A percentile compares a stretch with the other conserved stretches of the same genome.
Conservation (phyloP, 2,329 filamentous ascomycete species). For the Calonectria montana region DNA sequence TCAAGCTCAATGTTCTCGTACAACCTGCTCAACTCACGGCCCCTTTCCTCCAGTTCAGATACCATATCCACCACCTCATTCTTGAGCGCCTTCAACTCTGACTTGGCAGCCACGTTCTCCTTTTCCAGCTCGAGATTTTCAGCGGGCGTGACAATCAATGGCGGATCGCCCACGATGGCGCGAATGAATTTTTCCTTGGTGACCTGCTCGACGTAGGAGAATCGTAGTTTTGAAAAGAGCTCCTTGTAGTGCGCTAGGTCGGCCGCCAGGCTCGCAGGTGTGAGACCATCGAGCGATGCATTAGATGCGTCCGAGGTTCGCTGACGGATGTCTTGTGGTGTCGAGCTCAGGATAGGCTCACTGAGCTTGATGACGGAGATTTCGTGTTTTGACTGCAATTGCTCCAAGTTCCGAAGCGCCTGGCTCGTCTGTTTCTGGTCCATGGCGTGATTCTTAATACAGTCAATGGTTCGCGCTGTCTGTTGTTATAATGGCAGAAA, state of each 20-base stretch:
- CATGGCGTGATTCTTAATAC: slow-evolving; percentile 35
- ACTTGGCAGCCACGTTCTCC: slow-evolving; percentile 77
- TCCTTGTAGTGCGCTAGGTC: slow-evolving; percentile 94
- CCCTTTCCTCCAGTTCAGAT: slow-evolving; percentile 74
- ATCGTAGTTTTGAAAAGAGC: slow-evolving; percentile 94
- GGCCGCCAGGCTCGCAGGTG: slow-evolving; percentile 81
- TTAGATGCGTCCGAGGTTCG: slow-evolving; percentile 80
- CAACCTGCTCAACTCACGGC: slow-evolving; percentile 66
- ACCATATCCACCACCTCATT: slow-evolving; percentile 80
- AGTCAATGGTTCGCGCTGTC: background rate
- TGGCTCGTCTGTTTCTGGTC: slow-evolving; percentile 49
- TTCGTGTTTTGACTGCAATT: slow-evolving; percentile 68
- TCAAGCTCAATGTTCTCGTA: slow-evolving; percentile 64
- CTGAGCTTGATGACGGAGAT: slow-evolving; percentile 82
- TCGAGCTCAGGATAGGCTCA: slow-evolving; percentile 74
- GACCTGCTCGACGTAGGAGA: slow-evolving; percentile 97
- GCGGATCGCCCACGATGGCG: slow-evolving; percentile 90
- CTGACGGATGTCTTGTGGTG: slow-evolving; percentile 52
- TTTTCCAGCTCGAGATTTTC: slow-evolving; percentile 85
- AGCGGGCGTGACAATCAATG: slow-evolving; percentile 81
- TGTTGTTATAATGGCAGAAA: background rate
- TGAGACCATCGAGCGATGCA: slow-evolving; percentile 72
- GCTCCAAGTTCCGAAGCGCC: slow-evolving; percentile 60
- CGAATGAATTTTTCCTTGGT: slow-evolving; percentile 98
- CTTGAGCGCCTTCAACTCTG: slow-evolving; percentile 82